Evolutionary conservation across 768 basidiomycete genomes (phyloP), one percentile per base, ranked within the genome.

Genomic region (Panaeolus papilionaceus): DNA sequence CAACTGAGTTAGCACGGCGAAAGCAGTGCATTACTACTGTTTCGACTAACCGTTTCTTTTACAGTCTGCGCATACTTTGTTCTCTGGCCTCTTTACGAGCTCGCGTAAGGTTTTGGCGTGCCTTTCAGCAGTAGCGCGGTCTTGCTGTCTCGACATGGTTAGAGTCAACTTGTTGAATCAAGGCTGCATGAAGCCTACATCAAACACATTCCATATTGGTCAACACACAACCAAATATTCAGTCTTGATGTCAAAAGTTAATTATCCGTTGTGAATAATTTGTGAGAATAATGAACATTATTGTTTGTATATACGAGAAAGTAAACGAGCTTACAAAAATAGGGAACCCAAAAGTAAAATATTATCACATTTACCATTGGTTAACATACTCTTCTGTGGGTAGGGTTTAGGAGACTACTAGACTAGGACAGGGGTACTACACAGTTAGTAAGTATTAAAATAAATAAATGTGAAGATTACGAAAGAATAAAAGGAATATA

Each of bases 1-100:
- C 16, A 61, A 26, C 18, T 61, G 63, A 49, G 69, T 38, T 11
- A 67, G 61, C 54, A 65, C 64, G 38, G 40, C 49, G 33, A 67
- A 18, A 63, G 66, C 54, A 65, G 69, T 54, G 67, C 6, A 61
- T 42, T 39, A 26, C 20, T n/a, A 26, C 20, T 20, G 47, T 26
- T 65, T 12, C 23, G 64, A 79, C 89, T 40, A 72, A 94, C 96
- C 97, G 78, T 98, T 96, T 69, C 93, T 90, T 77, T 98, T 97
- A 84, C 97, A 99, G 75, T 99, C 97, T 1, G 94, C 95, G 71
- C 97, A 99, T 45, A 92, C 78, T 79, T 95, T 98, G 82, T 98
- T 99, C 69, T 96, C 95, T 18, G 93, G 91, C 58, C 83, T 83
- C 77, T 94, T 98, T 63, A 99, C 88, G 38, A 98, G 85, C 72